Base-by-base conservation (phyloP, 805 yeast genomes). In the Novakomyces olei region DNA sequence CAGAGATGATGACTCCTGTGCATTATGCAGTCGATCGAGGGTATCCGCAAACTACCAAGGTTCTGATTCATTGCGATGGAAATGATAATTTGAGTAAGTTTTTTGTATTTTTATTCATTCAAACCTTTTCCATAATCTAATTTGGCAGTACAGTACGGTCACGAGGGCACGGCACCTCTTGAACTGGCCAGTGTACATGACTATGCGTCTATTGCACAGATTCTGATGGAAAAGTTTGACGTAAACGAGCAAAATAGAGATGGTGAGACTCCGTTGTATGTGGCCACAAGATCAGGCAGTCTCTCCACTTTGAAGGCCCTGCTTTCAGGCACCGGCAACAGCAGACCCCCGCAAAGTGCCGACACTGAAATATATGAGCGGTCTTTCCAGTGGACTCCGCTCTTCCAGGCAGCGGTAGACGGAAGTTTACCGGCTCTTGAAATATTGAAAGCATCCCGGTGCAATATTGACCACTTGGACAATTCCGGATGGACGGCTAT, bases 401-500 rank as follows among this genome's bases (percentile, higher is more conserved):
- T 85, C 4, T 80, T 85, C 48, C 67, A 71, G 33, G 92, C 94
- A 8, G 83, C 92, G 0, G 74, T 81, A 10, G 92, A 83, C 45
- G 95, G 95, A 2, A 67, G 54, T 34, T 45, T 44, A 26, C 65
- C 64, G 2, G 60, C 78, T 27, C 78, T 71, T 4, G 50, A 63
- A 27, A 38, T 65, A 5, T 58, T 85, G 39, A 50, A 72, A 19
- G 52, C 55, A 0, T 46, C 60, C 27, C 69, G 68, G 15, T 75
- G 80, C 4, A 54, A 59, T 5, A 65, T 55, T 36, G 63, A 65
- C 28, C 52, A 58, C 18, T 60, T 65, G 12, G 96, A 85, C 54
- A 73, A 69, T 29, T 73, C 88, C 33, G 95, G 95, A 0, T 85
- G 96, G 96, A 69, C 80, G 14, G 93, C 96, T n/a, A 71, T 80